Evolutionary conservation across 2,329 filamentous ascomycete genomes (phyloP).

Genomic region (Basipetospora chlamydospora): DNA sequence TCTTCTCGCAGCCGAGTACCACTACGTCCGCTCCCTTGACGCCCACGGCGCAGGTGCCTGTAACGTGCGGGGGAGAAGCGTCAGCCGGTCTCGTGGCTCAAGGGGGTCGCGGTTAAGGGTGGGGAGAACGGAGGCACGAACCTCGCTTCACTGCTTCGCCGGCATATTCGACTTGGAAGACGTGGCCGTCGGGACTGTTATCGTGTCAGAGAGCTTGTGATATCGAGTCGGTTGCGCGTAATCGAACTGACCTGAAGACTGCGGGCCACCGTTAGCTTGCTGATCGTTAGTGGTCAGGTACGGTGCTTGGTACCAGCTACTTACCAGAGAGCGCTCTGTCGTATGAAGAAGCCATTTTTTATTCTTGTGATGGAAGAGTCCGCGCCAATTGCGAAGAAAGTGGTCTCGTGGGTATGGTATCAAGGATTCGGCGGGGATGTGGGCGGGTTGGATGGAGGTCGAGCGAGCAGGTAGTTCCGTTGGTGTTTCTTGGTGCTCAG

Average conservation of each 20-base stretch:
- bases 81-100: not conserved
- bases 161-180: slow-evolving; percentile 99
- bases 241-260: slow-evolving; percentile 72
- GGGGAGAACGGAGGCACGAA: slow-evolving; percentile 21
- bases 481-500: slow-evolving; percentile 5
- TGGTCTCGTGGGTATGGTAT: no score
- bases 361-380: no score
- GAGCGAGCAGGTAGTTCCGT: no score
- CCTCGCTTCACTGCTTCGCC: slow-evolving; percentile 98
- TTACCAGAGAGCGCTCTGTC: slow-evolving; percentile 97
- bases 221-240: slow-evolving; percentile 6
- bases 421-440: no score
- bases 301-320: no score
- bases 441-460: no score
- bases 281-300: no score
- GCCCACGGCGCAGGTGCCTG: slow-evolving; percentile 92
- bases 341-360: slow-evolving; percentile 84
- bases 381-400: no score
- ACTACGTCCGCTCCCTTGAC: slow-evolving; percentile 93
- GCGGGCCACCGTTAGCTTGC: slow-evolving; percentile 27
- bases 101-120: slow-evolving; percentile 4
- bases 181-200: slow-evolving; percentile 87
- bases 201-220: slow-evolving; percentile 26
- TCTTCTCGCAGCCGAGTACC: slow-evolving; percentile 94
- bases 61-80: slow-evolving; percentile 9